These are phyloP conservation scores for Wakefieldia striispora DNA, from an alignment of 768 basidiomycete species.

Conservation along the genomic window DNA sequence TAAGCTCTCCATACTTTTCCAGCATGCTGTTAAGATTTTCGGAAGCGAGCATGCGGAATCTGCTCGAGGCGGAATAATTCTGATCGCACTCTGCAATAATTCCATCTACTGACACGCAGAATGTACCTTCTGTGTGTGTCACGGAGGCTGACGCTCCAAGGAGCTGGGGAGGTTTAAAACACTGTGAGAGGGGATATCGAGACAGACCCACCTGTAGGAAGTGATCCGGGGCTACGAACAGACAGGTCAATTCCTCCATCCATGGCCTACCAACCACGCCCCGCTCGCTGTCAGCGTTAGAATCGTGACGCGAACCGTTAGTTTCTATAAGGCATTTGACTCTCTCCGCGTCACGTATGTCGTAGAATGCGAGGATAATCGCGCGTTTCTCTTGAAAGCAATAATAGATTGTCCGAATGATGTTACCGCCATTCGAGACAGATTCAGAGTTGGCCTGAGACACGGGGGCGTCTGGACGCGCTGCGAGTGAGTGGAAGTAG, in stretches of 20 bases:
- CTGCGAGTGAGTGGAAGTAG: slow-evolving; percentile 29
- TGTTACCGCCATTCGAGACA: slow-evolving; percentile 17
- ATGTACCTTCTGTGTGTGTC: slow-evolving; percentile 49
- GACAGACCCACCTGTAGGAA: slow-evolving; percentile 40
- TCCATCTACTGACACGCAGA: slow-evolving; percentile 45
- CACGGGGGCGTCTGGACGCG: slow-evolving; percentile 11
- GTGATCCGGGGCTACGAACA: slow-evolving; percentile 45
- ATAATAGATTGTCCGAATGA: slow-evolving; percentile 57
- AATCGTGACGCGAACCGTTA: slow-evolving; percentile 6
- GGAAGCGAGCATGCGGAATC: slow-evolving; percentile 24
- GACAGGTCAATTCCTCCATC: slow-evolving; percentile 36
- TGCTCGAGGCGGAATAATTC: slow-evolving; percentile 23
- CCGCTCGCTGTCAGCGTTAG: slow-evolving; percentile 7
- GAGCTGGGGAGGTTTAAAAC: slow-evolving; percentile 36
- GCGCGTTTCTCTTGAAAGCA: slow-evolving; percentile 51
- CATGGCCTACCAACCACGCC: slow-evolving; percentile 11
- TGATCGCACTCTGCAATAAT: slow-evolving; percentile 19
- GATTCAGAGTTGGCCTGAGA: slow-evolving; percentile 6
- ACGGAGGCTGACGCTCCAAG: slow-evolving; percentile 53
- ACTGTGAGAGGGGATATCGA: background rate
- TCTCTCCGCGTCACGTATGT: slow-evolving; percentile 51
- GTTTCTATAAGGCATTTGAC: slow-evolving; percentile 42
- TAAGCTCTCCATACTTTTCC: slow-evolving; percentile 32
- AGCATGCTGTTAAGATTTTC: slow-evolving; percentile 30
- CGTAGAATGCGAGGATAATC: slow-evolving; percentile 59